Percentiles rank a stretch among this genome's conserved stretches.
Conservation (phyloP, 2,329 filamentous ascomycete genomes). For the Trichoderma aggressivum region DNA sequence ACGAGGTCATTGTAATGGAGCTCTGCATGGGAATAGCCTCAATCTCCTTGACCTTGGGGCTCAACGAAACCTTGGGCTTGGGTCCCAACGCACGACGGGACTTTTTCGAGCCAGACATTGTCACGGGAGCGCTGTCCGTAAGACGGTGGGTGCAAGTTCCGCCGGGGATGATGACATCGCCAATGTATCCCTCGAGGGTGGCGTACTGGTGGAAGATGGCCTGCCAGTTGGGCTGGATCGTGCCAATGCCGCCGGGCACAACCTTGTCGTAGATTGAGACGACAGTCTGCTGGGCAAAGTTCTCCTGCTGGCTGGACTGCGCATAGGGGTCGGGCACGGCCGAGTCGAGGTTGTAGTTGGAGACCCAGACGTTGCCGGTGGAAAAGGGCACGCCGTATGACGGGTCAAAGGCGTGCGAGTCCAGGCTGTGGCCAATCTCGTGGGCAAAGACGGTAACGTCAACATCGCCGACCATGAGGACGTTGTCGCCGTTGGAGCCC, state of each 20-base stretch:
- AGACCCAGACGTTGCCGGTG: conserved; percentile 21
- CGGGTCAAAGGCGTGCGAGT: conserved; percentile 24
- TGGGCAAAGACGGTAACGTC: conserved; percentile 21
- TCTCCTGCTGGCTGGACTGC: conserved; percentile 24
- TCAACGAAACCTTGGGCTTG: not conserved
- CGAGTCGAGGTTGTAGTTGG: conserved; percentile 23
- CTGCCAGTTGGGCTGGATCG: conserved; percentile 25
- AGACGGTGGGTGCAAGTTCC: conserved; percentile 20
- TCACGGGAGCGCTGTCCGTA: conserved; percentile 19
- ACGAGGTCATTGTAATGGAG: not conserved
- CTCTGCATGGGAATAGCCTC: not conserved
- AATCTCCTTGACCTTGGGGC: not conserved
- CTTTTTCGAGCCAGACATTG: conserved; percentile 16
- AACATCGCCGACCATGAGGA: conserved; percentile 21
- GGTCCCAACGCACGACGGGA: not conserved
- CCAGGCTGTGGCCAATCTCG: conserved; percentile 23
- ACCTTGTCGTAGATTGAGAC: conserved; percentile 27
- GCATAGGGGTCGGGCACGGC: conserved; percentile 23
- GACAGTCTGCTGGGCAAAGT: conserved; percentile 28
- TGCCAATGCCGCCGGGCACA: conserved; percentile 27
- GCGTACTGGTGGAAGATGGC: conserved; percentile 26
- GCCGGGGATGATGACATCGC: conserved; percentile 21
- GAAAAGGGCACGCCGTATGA: conserved; percentile 11
- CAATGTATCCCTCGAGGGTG: conserved; percentile 23
- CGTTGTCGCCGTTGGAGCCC: conserved; percentile 19